Evolutionary conservation across 257 asterid genomes (phyloP).

Genomic region (Rubia yunnanensis): DNA sequence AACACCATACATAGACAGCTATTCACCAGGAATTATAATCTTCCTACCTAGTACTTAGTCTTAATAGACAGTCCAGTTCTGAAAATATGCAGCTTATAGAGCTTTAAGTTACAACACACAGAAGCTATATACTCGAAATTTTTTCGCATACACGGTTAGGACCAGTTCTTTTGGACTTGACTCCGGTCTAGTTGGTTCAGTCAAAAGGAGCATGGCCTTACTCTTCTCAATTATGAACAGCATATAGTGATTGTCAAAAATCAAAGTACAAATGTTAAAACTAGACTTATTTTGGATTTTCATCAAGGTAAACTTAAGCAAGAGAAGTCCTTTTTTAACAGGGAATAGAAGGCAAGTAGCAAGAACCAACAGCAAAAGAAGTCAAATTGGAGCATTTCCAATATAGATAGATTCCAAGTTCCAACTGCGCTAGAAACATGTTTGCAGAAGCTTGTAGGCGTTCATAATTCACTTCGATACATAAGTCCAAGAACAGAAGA

Average conservation of each 20-base stretch:
- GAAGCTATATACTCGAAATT: not conserved
- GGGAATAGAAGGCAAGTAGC: not conserved
- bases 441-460: not conserved
- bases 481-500: not conserved
- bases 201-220: not conserved
- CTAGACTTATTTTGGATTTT: not conserved
- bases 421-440: not conserved
- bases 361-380: not conserved
- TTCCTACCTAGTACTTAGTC: not conserved
- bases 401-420: not conserved
- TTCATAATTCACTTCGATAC: not conserved
- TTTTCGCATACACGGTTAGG: not conserved
- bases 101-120: not conserved
- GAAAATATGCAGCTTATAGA: not conserved
- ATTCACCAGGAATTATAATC: not conserved
- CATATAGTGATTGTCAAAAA: not conserved
- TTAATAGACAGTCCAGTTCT: not conserved
- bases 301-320: not conserved
- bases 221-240: not conserved
- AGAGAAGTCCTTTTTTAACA: not conserved
- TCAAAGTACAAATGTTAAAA: not conserved
- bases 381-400: not conserved
- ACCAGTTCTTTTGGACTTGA: too few species aligned
- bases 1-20: not conserved
- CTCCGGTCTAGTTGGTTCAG: too few species aligned